Evolutionary conservation across 2,329 filamentous ascomycete genomes (phyloP), one percentile per base, ranked within the genome.

Genomic region (Ophiobolus disseminans): DNA sequence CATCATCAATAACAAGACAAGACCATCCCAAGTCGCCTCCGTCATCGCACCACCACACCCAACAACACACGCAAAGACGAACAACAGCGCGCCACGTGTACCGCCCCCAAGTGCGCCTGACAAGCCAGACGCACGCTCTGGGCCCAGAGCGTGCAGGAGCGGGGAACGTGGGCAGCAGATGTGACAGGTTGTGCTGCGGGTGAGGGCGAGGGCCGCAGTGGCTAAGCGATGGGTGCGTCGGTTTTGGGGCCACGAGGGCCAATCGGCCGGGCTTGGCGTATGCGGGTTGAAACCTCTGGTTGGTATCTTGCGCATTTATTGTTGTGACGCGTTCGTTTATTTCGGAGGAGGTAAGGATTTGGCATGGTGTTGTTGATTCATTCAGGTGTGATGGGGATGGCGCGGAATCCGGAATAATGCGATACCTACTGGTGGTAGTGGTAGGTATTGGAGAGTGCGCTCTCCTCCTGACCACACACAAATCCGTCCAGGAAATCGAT

Each of bases 21-120:
- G 34, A 40, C 39, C 38, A 45, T 13, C 30, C 9, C 44, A 40
- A 43, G 40, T 9, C 21, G 11, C 38, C 48, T 48, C 54, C 53
- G 48, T 51, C 51, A 44, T 39, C 50, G 28, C 35, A 44, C 44
- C 47, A n/a, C 13, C 30, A 13, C 30, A 14, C 30, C n/a, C 30
- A 28, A 9, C 25, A 28, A 10, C 25, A 28, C 30, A 2, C 30
- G 45, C 48, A 45, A 44, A 54, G 49, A 46, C 69, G 66, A 73
- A 56, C 63, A 47, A 65, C 50, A 48, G 61, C 52, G n/a, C 60
- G 70, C 66, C 70, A 73, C 70, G 70, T 73, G 65, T 72, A 44
- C 40, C 25, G 44, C 43, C 49, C 32, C 37, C 44, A 54, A 58
- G 50, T 49, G 58, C 52, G 61, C 59, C 62, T 64, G 63, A 63